phyloP scores from a whole-genome alignment of 2,329 filamentous ascomycete genomes.

The Didymella segeticola region DNA sequence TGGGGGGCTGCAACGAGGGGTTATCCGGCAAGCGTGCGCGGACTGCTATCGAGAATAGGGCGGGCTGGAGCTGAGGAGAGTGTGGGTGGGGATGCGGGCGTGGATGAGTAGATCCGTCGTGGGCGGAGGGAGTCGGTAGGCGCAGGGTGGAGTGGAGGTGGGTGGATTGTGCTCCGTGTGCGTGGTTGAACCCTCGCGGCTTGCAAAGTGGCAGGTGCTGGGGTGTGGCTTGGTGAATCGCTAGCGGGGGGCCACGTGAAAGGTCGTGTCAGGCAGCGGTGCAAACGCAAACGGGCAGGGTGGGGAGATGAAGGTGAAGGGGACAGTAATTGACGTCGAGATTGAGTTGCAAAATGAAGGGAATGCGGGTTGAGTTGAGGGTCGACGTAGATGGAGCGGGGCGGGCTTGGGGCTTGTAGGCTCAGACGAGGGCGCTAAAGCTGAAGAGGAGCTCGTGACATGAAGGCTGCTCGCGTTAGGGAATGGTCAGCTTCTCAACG shows the following conservation, averaged over 20 bases:
- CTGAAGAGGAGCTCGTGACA: conserved; percentile 24
- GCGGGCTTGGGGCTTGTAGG: conserved; percentile 28
- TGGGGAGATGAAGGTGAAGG: conserved; percentile 13
- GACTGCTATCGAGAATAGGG: conserved; percentile 52
- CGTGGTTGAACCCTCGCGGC: conserved; percentile 19
- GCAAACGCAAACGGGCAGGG: conserved; percentile 19
- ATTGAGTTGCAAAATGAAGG: conserved; percentile 31
- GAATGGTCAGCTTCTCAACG: conserved; percentile 25
- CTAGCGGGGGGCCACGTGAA: conserved; percentile 33
- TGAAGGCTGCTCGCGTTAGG: conserved; percentile 24
- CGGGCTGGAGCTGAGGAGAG: conserved; percentile 54
- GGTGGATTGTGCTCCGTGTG: conserved; percentile 31
- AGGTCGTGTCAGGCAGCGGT: conserved; percentile 23
- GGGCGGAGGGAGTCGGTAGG: conserved; percentile 46
- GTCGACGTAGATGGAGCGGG: conserved; percentile 35
- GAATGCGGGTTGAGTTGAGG: conserved; percentile 25
- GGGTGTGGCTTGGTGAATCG: conserved; percentile 20
- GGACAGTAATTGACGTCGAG: conserved; percentile 34
- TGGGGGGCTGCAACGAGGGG: conserved; percentile 34
- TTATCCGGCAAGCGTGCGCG: conserved; percentile 39
- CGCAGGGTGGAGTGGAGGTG: conserved; percentile 26
- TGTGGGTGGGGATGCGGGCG: conserved; percentile 50
- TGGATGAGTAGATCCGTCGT: conserved; percentile 61
- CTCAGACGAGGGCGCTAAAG: conserved; percentile 22
- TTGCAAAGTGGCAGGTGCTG: conserved; percentile 20